Conservation (phyloP, 208 protist species). For the Endotrypanum monterogeii region DNA sequence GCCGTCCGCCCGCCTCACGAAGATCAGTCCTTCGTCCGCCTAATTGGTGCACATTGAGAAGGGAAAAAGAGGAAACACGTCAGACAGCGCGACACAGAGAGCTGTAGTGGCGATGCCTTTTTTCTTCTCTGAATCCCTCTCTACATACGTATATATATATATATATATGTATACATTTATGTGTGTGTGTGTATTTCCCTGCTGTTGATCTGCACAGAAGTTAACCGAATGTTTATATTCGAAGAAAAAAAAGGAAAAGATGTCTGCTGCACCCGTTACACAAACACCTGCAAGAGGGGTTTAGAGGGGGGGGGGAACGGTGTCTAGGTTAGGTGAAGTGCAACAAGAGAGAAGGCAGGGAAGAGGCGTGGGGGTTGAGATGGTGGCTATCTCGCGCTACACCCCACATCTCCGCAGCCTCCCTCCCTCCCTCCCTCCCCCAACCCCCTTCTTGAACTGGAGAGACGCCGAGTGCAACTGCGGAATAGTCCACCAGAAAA, state of each 20-base stretch:
- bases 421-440: background rate
- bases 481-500: background rate
- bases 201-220: background rate
- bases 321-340: background rate
- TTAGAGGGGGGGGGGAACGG: background rate
- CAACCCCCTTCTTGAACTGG: background rate
- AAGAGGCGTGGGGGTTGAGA: background rate
- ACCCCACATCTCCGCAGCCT: too few species aligned
- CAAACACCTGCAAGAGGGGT: background rate
- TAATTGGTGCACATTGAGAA: background rate
- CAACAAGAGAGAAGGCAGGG: background rate
- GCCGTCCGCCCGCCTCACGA: too few species aligned
- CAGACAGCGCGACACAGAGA: background rate
- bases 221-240: slow-evolving; percentile 1
- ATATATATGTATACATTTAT: too few species aligned
- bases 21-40: background rate
- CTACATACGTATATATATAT: too few species aligned
- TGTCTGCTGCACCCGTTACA: too few species aligned
- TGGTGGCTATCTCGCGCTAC: too few species aligned
- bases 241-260: background rate
- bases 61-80: background rate
- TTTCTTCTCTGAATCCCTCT: too few species aligned
- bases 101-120: background rate
- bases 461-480: background rate
- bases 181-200: too few species aligned